Conservation (phyloP, 2,329 filamentous ascomycete genomes). For the Fonsecaea multimorphosa region DNA sequence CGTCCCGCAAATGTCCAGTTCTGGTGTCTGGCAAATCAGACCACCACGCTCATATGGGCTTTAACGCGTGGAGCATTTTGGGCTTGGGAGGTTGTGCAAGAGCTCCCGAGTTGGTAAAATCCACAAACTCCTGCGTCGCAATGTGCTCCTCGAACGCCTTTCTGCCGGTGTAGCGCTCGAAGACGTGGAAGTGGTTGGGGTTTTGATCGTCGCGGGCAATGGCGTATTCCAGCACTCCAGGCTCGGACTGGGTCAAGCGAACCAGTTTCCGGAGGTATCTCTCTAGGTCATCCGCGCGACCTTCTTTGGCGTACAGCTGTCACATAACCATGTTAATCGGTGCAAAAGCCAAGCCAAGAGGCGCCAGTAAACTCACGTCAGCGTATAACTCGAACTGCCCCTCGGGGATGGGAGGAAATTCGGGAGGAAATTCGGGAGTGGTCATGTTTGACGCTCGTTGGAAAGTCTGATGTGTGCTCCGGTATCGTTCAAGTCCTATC, state of each 20-base stretch:
- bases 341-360: no score
- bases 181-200: constrained; percentile 15
- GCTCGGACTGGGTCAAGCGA: constrained; percentile 9
- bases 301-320: constrained; percentile 15
- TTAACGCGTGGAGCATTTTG: neutral
- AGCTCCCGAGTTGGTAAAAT: constrained; percentile 9
- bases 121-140: constrained; percentile 10
- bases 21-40: no score
- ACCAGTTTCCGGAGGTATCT: neutral
- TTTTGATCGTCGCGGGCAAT: constrained; percentile 10
- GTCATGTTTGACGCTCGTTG: neutral
- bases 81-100: neutral
- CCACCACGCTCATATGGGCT: neutral
- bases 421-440: neutral
- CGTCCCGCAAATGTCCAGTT: no score
- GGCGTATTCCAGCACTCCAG: constrained; percentile 7
- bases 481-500: neutral
- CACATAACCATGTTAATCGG: no score
- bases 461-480: neutral
- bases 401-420: constrained; percentile 8
- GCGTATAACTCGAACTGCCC: constrained; percentile 13
- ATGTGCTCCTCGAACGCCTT: constrained; percentile 10
- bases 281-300: constrained; percentile 9
- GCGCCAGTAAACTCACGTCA: no score
- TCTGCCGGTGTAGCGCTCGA: constrained; percentile 10